phyloP scores from a whole-genome alignment of 192 early-diverging fungal species.

The Rhizophagus sp. region DNA sequence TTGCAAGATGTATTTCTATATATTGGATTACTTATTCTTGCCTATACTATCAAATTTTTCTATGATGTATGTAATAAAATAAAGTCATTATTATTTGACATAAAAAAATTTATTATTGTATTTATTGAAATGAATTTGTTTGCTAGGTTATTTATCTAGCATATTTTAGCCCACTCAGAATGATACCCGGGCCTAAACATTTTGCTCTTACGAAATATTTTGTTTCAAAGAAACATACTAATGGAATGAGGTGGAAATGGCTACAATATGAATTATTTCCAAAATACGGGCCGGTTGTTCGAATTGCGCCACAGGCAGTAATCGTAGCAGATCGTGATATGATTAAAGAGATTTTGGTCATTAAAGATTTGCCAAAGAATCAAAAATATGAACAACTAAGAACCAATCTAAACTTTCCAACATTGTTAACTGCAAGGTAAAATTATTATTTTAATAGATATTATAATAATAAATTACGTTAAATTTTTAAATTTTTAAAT shows the following conservation, averaged over 20 bases:
- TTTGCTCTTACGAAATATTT: neutral
- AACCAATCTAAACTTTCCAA: neutral
- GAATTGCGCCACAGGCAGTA: slow-evolving; percentile 9
- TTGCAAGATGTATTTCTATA: too few species aligned
- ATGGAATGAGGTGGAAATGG: slow-evolving; percentile 13
- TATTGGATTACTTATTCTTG: too few species aligned
- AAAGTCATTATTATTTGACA: too few species aligned
- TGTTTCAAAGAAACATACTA: neutral
- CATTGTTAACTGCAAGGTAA: neutral
- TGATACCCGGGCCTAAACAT: slow-evolving; percentile 32
- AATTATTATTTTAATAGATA: neutral
- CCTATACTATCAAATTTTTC: too few species aligned
- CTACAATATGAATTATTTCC: neutral
- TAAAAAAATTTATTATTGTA: too few species aligned
- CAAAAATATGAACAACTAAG: neutral
- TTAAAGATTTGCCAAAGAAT: slow-evolving; percentile 16
- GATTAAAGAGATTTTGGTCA: neutral
- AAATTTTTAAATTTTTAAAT: neutral
- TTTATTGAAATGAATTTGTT: neutral
- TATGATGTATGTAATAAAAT: too few species aligned
- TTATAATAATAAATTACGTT: neutral
- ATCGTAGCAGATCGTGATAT: too few species aligned
- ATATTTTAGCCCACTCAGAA: slow-evolving; percentile 34
- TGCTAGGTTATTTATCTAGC: neutral
- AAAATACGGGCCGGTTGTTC: slow-evolving; percentile 37